phyloP scores from a whole-genome alignment of 2,329 filamentous ascomycete species.

The Didymella exigua region DNA sequence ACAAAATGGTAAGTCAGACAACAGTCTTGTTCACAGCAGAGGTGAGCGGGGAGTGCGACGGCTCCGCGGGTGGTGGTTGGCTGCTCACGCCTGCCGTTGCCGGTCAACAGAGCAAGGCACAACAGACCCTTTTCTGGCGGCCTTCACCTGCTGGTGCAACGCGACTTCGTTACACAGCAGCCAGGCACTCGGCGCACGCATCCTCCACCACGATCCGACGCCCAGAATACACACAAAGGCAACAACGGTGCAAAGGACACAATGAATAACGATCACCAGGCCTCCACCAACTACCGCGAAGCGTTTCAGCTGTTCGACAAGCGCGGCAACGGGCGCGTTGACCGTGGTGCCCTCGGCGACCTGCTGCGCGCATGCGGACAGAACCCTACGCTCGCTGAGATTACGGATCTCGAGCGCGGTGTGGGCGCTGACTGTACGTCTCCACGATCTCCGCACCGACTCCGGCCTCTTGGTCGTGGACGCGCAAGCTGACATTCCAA shows the following conservation, averaged over 20 bases:
- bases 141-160: conserved; percentile 3
- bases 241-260: conserved; percentile 22
- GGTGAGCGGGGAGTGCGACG: conserved; percentile 4
- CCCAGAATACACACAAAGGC: conserved; percentile 13
- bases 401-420: conserved; percentile 87
- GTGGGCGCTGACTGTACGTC: conserved; percentile 89
- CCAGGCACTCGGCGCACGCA: conserved; percentile 12
- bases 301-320: conserved; percentile 99
- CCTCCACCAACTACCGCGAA: conserved; percentile 99
- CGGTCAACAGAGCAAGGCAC: conserved; percentile 22
- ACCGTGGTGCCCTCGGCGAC: conserved; percentile 85
- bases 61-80: conserved; percentile 18
- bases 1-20: conserved; percentile 29
- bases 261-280: conserved; percentile 56
- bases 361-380: conserved; percentile 95
- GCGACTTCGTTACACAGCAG: conserved; percentile 8
- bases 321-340: conserved; percentile 92
- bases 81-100: conserved; percentile 23
- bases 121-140: conserved; percentile 20
- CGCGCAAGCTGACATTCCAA: conserved; percentile 9
- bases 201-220: neutral
- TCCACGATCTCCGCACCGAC: neutral
- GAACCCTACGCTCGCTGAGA: conserved; percentile 94
- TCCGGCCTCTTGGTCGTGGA: too few species aligned
- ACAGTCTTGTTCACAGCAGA: neutral